phyloP scores from a whole-genome alignment of 495 filamentous ascomycete species.

The Amniculicola lignicola region DNA sequence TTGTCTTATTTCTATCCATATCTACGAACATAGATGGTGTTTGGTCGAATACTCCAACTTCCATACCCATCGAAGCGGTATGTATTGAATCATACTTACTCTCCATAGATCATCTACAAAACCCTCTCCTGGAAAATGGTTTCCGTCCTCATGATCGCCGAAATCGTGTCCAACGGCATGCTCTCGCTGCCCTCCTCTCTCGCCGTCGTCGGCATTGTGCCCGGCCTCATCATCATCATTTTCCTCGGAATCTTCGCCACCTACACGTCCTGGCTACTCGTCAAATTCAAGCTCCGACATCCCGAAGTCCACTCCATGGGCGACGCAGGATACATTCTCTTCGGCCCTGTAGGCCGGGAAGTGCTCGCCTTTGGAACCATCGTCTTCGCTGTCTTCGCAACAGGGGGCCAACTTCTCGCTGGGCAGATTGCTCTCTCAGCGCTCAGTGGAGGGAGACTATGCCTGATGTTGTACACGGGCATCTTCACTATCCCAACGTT shows the following conservation, averaged over 20 bases:
- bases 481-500: conserved; percentile 46
- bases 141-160: conserved; percentile 59
- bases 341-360: conserved; percentile 38
- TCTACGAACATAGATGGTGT: too few relatives aligned
- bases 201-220: conserved; percentile 56
- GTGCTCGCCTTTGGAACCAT: conserved; percentile 38
- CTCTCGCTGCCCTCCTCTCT: conserved; percentile 55
- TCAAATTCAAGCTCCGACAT: conserved; percentile 47
- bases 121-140: conserved; percentile 55
- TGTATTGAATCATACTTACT: too few relatives aligned
- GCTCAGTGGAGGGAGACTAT: conserved; percentile 43
- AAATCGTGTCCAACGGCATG: conserved; percentile 61
- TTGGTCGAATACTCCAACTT: too few relatives aligned
- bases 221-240: conserved; percentile 46
- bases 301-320: conserved; percentile 44
- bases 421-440: conserved; percentile 43
- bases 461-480: conserved; percentile 46
- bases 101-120: conserved; percentile 53
- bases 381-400: conserved; percentile 46
- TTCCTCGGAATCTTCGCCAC: conserved; percentile 43
- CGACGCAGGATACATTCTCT: conserved; percentile 40
- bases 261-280: conserved; percentile 44
- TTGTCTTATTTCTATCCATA: too few relatives aligned
- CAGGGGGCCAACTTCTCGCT: conserved; percentile 44
- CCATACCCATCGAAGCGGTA: too few relatives aligned